Percentiles rank a stretch among this genome's conserved stretches.
Conservation (phyloP, 345 rosid genomes). For the Cochlearia excelsa region DNA sequence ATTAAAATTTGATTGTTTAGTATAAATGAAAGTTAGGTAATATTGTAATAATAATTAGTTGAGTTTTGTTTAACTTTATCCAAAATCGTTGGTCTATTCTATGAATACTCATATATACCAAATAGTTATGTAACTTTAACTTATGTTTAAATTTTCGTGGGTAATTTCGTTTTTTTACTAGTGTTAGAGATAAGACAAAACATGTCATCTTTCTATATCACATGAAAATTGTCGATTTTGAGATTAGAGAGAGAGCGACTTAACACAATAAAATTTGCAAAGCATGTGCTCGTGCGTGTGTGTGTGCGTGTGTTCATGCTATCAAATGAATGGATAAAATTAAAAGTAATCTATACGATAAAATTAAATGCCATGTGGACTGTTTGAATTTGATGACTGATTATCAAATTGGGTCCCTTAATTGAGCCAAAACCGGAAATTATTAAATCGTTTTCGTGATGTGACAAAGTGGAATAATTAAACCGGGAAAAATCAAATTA, state of each 20-base stretch:
- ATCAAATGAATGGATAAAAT: slow-evolving; percentile 26
- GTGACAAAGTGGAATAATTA: not conserved
- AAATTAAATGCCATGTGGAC: slow-evolving; percentile 3
- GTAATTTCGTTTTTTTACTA: too few species aligned
- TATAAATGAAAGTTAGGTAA: too few species aligned
- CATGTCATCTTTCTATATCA: slow-evolving; percentile 12
- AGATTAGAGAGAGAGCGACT: slow-evolving; percentile 27
- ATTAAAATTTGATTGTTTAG: too few species aligned
- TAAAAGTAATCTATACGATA: not conserved
- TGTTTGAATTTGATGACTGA: slow-evolving; percentile 7
- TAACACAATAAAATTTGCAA: not conserved
- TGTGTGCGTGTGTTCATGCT: slow-evolving; percentile 7
- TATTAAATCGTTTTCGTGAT: not conserved
- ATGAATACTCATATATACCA: not conserved
- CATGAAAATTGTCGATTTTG: slow-evolving; percentile 23
- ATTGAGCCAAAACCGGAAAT: not conserved
- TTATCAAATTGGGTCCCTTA: not conserved
- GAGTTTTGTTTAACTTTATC: not conserved
- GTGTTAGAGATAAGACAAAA: slow-evolving; percentile 20
- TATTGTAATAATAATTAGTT: too few species aligned
- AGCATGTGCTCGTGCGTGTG: slow-evolving; percentile 32
- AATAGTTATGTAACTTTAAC: not conserved
- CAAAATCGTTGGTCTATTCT: not conserved
- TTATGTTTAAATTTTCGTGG: too few species aligned
- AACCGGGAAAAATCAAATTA: not conserved